Base-by-base conservation (phyloP, 352 stramenopile genomes). In the Phytophthora crassamura region DNA sequence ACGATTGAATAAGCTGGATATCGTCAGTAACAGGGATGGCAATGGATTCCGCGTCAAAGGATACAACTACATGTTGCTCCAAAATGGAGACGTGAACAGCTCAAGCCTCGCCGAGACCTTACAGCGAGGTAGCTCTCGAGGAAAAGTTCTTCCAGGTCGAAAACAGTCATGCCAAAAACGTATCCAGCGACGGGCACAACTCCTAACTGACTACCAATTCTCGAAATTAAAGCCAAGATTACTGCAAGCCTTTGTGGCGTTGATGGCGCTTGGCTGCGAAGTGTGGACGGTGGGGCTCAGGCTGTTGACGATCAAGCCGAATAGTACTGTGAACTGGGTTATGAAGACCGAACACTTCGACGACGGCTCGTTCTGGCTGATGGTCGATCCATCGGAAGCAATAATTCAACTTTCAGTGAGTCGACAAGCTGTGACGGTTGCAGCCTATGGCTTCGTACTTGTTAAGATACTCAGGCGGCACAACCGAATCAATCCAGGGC, bases 271-370 rank as follows among this genome's bases (percentile, higher is more conserved):
- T 12, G 34, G 33, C 25, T 59, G 53, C 4, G 28, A 59, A 3
- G 6, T 47, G 6, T 80, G 67, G 67, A 74, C 47, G 9, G 7
- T 71, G 3, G 68, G 59, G 63, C 42, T 77, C 2, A 35, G 72
- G 0, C 36, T 57, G 2, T 50, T 79, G 28, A 74, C 58, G 4
- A 36, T 68, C 9, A n/a, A 35, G 2, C 72, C 72, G 0, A 74
- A 67, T 7, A 42, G 54, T 1, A 67, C 51, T 2, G 56, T 67
- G 1, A 77, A 76, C 41, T 25, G 38, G 33, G 35, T 75, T 48
- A 75, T 75, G 66, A 46, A 62, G 11, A 72, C 65, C 0, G 14
- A 59, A 34, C 7, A 33, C 16, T 67, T 75, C 18, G 70, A 78
- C n/a, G 40, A 59, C 15, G 69, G 69, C 0, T 51, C 49, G 5